Base-by-base conservation (phyloP, 805 yeast genomes). In the Candida palmyrensis region DNA sequence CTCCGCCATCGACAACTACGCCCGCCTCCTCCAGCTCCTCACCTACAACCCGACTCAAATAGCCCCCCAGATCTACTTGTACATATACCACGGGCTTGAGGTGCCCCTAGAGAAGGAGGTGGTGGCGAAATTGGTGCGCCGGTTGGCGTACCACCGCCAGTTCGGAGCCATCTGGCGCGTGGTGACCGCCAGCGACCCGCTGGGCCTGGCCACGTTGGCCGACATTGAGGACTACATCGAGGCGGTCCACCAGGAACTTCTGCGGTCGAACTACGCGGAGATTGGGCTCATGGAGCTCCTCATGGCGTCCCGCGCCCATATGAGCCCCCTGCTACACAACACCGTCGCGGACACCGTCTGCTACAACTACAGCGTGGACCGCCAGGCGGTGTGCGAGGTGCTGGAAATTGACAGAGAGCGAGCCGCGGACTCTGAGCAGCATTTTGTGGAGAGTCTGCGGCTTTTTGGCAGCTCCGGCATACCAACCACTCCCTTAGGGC, bases 171-270 rank as follows among this genome's bases (percentile, higher is more conserved):
- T 59, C 31, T 66, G 70, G 70, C 37, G 39, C 7, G 34, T 55
- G 9, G 43, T 52, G 22, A 11, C 9, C 10, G 24, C 58, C 3
- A 48, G 45, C 11, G 11, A 21, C 18, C n/a, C n/a, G n/a, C n/a
- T n/a, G n/a, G 51, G 51, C 8, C 43, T 51, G 8, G 43, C 55
- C 15, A 47, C 62, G n/a, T 44, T 66, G 12, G 48, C 47, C 12
- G 71, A 64, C 32, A 42, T 64, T 14, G 70, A 65, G 36, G 69
- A 62, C n/a, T 42, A 55, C 25, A 43, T 62, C 20, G 67, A 58
- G 11, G 35, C 49, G 15, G 43, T 59, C 7, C 38, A 46, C n/a
- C 28, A 36, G 3, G 39, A 43, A 10, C 37, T 59, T 12, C 31
- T 33, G 20, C 38, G 41, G 5, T 41, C 41, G 25, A 43, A 49